phyloP scores from a whole-genome alignment of 2,329 filamentous ascomycete genomes.

The Coniochaeta sp. region DNA sequence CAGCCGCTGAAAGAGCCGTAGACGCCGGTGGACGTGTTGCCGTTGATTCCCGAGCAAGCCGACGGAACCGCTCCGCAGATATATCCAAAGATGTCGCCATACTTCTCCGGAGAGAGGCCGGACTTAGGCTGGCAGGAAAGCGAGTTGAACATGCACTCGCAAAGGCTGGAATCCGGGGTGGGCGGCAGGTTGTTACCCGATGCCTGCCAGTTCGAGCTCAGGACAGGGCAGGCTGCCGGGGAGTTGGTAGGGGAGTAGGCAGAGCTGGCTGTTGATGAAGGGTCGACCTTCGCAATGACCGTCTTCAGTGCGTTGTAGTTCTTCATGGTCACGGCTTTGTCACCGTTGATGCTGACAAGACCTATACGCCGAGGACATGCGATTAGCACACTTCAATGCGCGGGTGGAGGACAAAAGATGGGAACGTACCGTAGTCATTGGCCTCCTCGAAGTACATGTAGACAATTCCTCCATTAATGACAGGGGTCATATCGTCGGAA shows the following conservation, averaged over 20 bases:
- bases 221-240: slow-evolving; percentile 62
- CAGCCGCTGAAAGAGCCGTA: slow-evolving; percentile 80
- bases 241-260: slow-evolving; percentile 71
- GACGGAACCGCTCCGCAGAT: slow-evolving; percentile 55
- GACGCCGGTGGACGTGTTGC: slow-evolving; percentile 57
- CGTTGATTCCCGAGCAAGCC: slow-evolving; percentile 61
- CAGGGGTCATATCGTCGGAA: slow-evolving; percentile 68
- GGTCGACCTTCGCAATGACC: slow-evolving; percentile 60
- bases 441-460: slow-evolving; percentile 96
- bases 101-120: slow-evolving; percentile 48
- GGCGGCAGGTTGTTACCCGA: slow-evolving; percentile 65
- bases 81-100: slow-evolving; percentile 63
- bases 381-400: not conserved
- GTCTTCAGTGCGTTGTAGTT: slow-evolving; percentile 70
- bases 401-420: not conserved
- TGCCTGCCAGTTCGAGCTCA: slow-evolving; percentile 61
- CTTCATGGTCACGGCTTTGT: slow-evolving; percentile 56
- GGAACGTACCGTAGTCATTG: slow-evolving; percentile 70
- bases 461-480: slow-evolving; percentile 94
- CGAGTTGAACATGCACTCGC: slow-evolving; percentile 75
- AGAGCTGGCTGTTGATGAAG: slow-evolving; percentile 56
- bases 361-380: slow-evolving; percentile 31
- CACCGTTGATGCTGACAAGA: slow-evolving; percentile 53
- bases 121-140: slow-evolving; percentile 63
- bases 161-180: slow-evolving; percentile 69